Conservation (phyloP, 2,329 filamentous ascomycete genomes). For the Penicillium sp. region DNA sequence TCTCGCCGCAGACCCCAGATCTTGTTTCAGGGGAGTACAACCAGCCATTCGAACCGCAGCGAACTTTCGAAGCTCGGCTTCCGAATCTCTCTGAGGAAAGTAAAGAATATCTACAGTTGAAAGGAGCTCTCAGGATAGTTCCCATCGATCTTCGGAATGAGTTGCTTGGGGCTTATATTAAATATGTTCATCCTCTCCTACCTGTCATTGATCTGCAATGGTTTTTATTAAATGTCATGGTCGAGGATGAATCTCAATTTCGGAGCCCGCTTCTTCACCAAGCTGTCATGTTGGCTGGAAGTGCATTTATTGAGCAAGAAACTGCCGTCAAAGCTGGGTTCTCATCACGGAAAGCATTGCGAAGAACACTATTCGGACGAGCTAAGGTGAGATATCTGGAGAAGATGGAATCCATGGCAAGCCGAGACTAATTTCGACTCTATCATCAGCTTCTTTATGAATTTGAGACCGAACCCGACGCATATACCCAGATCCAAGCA, state of each 20-base stretch:
- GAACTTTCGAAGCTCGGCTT: background rate
- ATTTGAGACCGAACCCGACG: conserved; percentile 12
- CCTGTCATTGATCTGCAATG: conserved; percentile 10
- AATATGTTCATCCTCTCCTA: conserved; percentile 15
- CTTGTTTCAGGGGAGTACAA: background rate
- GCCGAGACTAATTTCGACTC: background rate
- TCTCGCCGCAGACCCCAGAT: conserved; percentile 2
- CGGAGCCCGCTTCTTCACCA: conserved; percentile 13
- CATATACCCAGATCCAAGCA: conserved; percentile 16
- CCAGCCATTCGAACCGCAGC: background rate
- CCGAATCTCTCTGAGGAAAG: conserved; percentile 4
- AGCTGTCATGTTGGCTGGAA: conserved; percentile 16
- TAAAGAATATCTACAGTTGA: conserved; percentile 1
- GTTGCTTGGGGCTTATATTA: conserved; percentile 11
- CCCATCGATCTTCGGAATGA: conserved; percentile 4
- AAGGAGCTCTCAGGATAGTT: conserved; percentile 8
- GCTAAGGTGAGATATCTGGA: conserved; percentile 7
- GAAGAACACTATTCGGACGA: conserved; percentile 8
- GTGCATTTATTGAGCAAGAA: conserved; percentile 12
- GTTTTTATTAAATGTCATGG: conserved; percentile 10
- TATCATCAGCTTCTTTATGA: conserved; percentile 11
- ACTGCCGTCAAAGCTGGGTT: conserved; percentile 5
- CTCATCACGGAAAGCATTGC: conserved; percentile 7
- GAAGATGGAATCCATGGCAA: too few relatives aligned
- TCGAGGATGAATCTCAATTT: conserved; percentile 9